Evolutionary conservation across 2,329 filamentous ascomycete genomes (phyloP).

Genomic region (Clonostachys rhizophaga): DNA sequence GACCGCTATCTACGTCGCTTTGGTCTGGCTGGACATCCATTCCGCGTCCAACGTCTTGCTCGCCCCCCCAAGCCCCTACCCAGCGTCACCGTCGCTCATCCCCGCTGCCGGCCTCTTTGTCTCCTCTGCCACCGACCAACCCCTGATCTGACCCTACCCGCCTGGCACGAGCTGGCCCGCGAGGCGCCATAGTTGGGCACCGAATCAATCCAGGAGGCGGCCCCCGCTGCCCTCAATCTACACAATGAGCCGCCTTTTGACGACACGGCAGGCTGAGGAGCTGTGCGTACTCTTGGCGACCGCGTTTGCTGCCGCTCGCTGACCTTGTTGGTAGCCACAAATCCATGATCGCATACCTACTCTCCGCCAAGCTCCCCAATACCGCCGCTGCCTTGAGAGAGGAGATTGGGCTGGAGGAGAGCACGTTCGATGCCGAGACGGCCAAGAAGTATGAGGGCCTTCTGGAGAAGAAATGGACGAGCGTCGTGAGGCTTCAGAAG

Average conservation of each 20-base stretch:
- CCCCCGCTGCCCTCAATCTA: too few relatives aligned
- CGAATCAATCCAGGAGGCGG: too few relatives aligned
- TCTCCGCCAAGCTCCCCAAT: conserved; percentile 65
- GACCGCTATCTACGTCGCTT: too few relatives aligned
- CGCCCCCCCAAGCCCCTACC: too few relatives aligned
- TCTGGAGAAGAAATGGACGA: conserved; percentile 98
- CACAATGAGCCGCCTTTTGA: conserved; percentile 33
- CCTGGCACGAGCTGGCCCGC: too few relatives aligned
- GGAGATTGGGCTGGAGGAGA: conserved; percentile 69
- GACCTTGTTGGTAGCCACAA: conserved; percentile 63
- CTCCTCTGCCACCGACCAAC: too few relatives aligned
- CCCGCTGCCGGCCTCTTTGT: too few relatives aligned
- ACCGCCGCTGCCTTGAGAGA: conserved; percentile 68
- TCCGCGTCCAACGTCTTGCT: too few relatives aligned
- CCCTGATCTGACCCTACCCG: too few relatives aligned
- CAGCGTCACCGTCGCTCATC: too few relatives aligned
- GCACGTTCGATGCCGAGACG: conserved; percentile 71
- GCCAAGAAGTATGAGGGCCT: conserved; percentile 92
- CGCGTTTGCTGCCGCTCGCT: conserved; percentile 2
- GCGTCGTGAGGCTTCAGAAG: conserved; percentile 89
- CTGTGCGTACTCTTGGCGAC: conserved; percentile 56
- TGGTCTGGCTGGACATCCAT: too few relatives aligned
- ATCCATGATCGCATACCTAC: conserved; percentile 85
- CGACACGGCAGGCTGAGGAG: conserved; percentile 79
- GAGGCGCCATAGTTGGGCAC: too few relatives aligned